Percentiles rank a stretch among this genome's conserved stretches.
Conservation (phyloP, 2,329 filamentous ascomycete species). For the Epichloe scottii region DNA sequence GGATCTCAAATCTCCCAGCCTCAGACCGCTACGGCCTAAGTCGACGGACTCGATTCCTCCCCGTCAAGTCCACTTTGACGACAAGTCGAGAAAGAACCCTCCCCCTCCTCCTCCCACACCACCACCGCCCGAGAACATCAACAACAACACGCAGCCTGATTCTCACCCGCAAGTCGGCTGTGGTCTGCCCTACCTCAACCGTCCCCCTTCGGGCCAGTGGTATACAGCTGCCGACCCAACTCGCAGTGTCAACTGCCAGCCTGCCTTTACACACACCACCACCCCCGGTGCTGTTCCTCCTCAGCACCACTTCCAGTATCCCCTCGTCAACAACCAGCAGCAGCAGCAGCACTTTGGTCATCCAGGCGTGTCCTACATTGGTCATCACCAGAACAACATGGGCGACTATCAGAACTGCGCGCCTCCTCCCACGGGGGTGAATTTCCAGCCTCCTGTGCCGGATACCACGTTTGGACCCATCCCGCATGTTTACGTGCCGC, state of each 20-base stretch:
- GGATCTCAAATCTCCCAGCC: conserved; percentile 18
- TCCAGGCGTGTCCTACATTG: not conserved
- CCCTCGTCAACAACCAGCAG: conserved; percentile 7
- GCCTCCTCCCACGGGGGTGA: conserved; percentile 30
- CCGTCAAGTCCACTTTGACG: conserved; percentile 22
- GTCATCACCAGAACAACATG: conserved; percentile 15
- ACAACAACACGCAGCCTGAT: conserved; percentile 5
- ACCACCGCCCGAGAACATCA: not conserved
- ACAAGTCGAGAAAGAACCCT: not conserved
- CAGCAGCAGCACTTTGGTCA: conserved; percentile 5
- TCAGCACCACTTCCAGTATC: conserved; percentile 1
- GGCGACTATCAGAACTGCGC: conserved; percentile 30
- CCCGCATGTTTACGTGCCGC: conserved; percentile 42
- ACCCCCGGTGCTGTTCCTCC: not conserved
- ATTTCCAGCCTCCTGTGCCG: conserved; percentile 47
- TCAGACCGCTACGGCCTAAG: conserved; percentile 14
- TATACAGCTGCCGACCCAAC: conserved; percentile 22
- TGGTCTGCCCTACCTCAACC: conserved; percentile 10
- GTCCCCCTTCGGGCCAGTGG: conserved; percentile 16
- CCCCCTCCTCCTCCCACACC: not conserved
- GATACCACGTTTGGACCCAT: conserved; percentile 44
- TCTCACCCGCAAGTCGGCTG: conserved; percentile 9
- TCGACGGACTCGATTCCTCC: conserved; percentile 14
- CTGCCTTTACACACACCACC: conserved; percentile 1
- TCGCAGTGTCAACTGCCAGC: conserved; percentile 14